Base-by-base conservation (phyloP, 2,329 filamentous ascomycete species). In the Monosporascus sp. region DNA sequence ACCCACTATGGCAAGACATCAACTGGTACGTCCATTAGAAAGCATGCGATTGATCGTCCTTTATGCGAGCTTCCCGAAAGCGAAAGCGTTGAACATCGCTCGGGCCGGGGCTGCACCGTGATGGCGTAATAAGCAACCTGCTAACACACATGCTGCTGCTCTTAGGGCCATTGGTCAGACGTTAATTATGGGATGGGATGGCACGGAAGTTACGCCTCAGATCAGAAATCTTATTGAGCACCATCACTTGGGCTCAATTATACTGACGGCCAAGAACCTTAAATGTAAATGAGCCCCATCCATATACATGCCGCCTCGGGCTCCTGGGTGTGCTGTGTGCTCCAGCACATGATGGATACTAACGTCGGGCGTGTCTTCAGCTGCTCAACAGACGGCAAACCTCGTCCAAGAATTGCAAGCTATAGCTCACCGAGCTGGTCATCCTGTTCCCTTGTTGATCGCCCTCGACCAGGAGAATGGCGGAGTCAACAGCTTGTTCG, bases 391-490 rank as follows among this genome's bases (percentile, higher is more conserved):
- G 66, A 92, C 93, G 35, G 92, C 93, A 44, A 83, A 81, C 65
- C 79, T 97, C 43, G 90, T 96, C 31, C 88, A 94, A 65, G 91
- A 97, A 65, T 78, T 99, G 45, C 94, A 99, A 71, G 91, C 86
- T 48, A 93, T 96, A 66, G 94, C 94, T 38, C 89, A 90, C 66
- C 82, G 95, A 71, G 88, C 93, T 55, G 93, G 93, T 20, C 93
- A 97, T 70, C 87, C 89, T 3, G 87, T 93, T 3, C 94, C 94
- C 2, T 75, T 99, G 18, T 78, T 95, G 51, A 97, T 99, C 62
- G 92, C 89, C 39, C 76, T 97, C 38, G 94, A 97, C 67, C 94
- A 99, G 68, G 94, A 99, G 70, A 97, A 99, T 83, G 94, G 94
- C 58, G 92, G 93, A 3, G 93, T 97, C 69, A 97, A 97, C 74